Conservation (phyloP, 306 rosid genomes). For the Styphnolobium japonicum region DNA sequence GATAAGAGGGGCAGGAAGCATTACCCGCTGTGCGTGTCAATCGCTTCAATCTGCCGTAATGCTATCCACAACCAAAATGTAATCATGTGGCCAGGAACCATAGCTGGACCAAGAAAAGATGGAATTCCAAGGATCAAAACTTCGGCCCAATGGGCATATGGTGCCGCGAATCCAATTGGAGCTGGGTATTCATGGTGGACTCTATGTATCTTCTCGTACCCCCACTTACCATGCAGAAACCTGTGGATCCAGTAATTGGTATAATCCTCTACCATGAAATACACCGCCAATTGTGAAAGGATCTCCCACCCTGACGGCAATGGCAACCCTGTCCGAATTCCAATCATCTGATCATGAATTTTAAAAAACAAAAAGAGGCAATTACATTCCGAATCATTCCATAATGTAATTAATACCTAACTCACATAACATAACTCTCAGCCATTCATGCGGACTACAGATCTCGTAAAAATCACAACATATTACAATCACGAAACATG, state of each 20-base stretch:
- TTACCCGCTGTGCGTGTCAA: slow-evolving; percentile 95
- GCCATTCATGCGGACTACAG: neutral
- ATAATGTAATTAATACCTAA: no score
- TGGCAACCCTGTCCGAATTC: slow-evolving; percentile 75
- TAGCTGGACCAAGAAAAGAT: slow-evolving; percentile 91
- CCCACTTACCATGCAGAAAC: slow-evolving; percentile 83
- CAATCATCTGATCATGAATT: slow-evolving; percentile 53
- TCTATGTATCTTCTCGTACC: slow-evolving; percentile 82
- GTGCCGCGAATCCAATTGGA: slow-evolving; percentile 90
- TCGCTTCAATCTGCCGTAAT: slow-evolving; percentile 86
- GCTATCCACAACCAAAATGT: slow-evolving; percentile 96
- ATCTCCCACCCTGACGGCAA: slow-evolving; percentile 94
- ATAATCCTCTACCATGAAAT: slow-evolving; percentile 85
- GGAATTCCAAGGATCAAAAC: slow-evolving; percentile 89
- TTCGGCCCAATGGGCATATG: slow-evolving; percentile 97
- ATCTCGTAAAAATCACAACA: neutral
- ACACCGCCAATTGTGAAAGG: slow-evolving; percentile 57
- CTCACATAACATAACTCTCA: neutral
- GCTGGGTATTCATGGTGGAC: slow-evolving; percentile 91
- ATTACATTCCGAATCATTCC: neutral
- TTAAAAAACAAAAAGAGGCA: neutral
- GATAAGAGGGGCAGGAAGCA: slow-evolving; percentile 14
- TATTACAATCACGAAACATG: no score
- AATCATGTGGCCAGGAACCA: slow-evolving; percentile 89
- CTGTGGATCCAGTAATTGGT: slow-evolving; percentile 96